Evolutionary conservation across 1,284 basidiomycete genomes (phyloP), one percentile per base, ranked within the genome.

Genomic region (Crepidotus sp.): DNA sequence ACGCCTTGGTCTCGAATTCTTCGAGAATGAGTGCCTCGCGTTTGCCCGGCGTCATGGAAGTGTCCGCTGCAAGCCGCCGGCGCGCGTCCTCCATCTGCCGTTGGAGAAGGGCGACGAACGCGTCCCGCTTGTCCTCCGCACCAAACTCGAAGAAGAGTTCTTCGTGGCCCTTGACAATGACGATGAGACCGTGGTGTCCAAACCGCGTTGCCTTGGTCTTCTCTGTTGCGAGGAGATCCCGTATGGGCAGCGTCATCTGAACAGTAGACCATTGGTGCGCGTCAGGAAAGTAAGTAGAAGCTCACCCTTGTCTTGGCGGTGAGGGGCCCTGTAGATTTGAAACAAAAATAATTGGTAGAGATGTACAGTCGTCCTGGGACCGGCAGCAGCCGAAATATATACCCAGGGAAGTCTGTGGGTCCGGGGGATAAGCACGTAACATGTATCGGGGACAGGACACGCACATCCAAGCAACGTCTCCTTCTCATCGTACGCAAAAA

Each of bases 141-240:
- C 74, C 69, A 59, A 98, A 95, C 63, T 98, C 95, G 54, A 98
- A 85, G 68, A 98, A 98, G 2, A 98, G 70, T 59, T 98, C 95
- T 66, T 98, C 95, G 59, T 97, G 88, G 0, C 95, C 95, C 57
- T 88, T 88, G 53, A 98, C 81, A 42, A 96, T 84, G 46, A 98
- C 71, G 22, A 90, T 80, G 15, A 98, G 74, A 6, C 92, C 95
- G 54, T 87, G 78, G 56, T 91, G 89, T 2, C 85, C 89, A 58
- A 93, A 90, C 10, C 87, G 79, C 57, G 90, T 89, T 0, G 91
- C 89, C 59, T 84, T 90, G 13, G 88, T 83, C 57, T 78, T 83
- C 61, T 96, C 87, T 6, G 81, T 74, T 8, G 87, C 77, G 26
- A 96, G 70, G 36, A 98, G 76, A 59, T 98, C 94, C 40, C 77